Evolutionary conservation across 2,329 filamentous ascomycete genomes (phyloP).

Genomic region (Macrophomina tecta): DNA sequence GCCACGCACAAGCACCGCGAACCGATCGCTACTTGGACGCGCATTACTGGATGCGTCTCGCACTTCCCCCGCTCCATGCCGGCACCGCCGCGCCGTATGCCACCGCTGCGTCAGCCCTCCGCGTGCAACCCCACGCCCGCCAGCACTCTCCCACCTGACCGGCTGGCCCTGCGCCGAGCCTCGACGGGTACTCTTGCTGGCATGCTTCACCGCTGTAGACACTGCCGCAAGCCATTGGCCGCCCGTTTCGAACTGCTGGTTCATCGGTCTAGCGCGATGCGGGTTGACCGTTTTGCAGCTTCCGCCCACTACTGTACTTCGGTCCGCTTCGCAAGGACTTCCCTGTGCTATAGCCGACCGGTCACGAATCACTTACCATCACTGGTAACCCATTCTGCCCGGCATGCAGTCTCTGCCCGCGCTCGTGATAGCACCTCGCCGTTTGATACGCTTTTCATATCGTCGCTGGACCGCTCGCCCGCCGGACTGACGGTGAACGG

Average conservation of each 20-base stretch:
- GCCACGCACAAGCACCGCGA: neutral
- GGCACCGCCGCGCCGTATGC: neutral
- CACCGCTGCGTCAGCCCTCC: conserved; percentile 3
- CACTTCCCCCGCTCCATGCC: neutral
- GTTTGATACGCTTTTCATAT: conserved; percentile 9
- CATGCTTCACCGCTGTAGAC: neutral
- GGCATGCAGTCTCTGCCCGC: conserved; percentile 5
- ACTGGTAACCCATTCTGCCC: neutral
- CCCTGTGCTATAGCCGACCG: conserved; percentile 5
- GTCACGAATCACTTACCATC: neutral
- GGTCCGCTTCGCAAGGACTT: conserved; percentile 7
- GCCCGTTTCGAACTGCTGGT: neutral
- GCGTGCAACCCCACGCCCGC: neutral
- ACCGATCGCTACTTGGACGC: conserved; percentile 5
- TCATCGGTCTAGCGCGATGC: conserved; percentile 1
- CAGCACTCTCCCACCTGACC: conserved; percentile 7
- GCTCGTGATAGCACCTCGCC: conserved; percentile 10
- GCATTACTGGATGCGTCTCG: conserved; percentile 5
- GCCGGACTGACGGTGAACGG: neutral
- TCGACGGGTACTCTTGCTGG: neutral
- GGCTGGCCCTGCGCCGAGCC: conserved; percentile 3
- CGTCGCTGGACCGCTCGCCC: conserved; percentile 5
- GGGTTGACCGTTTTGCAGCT: conserved; percentile 14
- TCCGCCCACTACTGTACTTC: conserved; percentile 1
- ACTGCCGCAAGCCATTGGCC: neutral